These are phyloP conservation scores for Cytospora schulzeri DNA, from an alignment of 2,329 filamentous ascomycete species.

Conservation along the genomic window DNA sequence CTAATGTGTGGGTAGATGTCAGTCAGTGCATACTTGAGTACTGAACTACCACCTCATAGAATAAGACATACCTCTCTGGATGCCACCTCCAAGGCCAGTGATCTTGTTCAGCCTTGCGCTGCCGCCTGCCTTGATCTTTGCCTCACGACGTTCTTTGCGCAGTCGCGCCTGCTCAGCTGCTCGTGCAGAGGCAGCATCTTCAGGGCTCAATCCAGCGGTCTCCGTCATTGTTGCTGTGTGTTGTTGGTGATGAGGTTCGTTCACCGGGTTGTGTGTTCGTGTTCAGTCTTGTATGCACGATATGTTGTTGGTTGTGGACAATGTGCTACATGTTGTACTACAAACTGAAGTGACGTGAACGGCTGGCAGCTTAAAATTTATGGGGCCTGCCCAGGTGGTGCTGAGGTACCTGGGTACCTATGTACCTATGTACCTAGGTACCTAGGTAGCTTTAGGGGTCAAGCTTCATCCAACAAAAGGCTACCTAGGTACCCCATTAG, in stretches of 20 bases:
- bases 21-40: background rate
- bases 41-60: background rate
- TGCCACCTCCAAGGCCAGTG: constrained; percentile 66
- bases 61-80: constrained; percentile 46
- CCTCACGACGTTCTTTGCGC: constrained; percentile 77
- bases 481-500: background rate
- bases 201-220: constrained; percentile 38
- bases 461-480: background rate
- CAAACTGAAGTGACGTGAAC: constrained; percentile 4
- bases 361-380: constrained; percentile 8
- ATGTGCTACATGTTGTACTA: background rate
- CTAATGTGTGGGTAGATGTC: constrained; percentile 1
- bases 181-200: constrained; percentile 51
- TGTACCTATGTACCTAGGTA: background rate
- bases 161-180: constrained; percentile 69
- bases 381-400: background rate
- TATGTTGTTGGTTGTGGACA: background rate
- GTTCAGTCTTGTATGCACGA: constrained; percentile 19
- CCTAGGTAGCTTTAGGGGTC: background rate
- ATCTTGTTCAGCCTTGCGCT: constrained; percentile 73
- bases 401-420: background rate
- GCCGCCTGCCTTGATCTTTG: constrained; percentile 74
- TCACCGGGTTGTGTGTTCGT: constrained; percentile 15
- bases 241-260: background rate
- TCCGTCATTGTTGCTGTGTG: constrained; percentile 42